These are phyloP conservation scores for Zygosaccharomyces pseudobailii DNA, from an alignment of 1,139 yeast genomes.

Conservation along the genomic window DNA sequence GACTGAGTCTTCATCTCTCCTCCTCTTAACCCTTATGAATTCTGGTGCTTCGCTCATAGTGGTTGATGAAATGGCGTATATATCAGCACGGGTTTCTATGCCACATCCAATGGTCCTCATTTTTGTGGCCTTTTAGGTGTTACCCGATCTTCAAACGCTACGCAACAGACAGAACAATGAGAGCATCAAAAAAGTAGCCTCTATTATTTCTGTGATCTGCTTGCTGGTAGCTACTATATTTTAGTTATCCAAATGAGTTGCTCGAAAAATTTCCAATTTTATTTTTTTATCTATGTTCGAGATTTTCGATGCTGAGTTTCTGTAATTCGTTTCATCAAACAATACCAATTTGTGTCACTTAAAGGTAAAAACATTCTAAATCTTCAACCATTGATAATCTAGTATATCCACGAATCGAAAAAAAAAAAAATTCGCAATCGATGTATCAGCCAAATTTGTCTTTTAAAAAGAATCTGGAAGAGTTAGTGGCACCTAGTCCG, in stretches of 20 bases:
- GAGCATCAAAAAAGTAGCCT: too few relatives aligned
- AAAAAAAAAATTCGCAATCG: too few relatives aligned
- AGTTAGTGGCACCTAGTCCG: slow-evolving; percentile 1
- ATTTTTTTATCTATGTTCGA: slow-evolving; percentile 40
- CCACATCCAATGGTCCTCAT: neutral
- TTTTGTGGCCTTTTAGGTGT: too few relatives aligned
- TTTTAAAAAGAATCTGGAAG: neutral
- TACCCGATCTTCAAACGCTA: too few relatives aligned
- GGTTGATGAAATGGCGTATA: neutral
- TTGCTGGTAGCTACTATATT: neutral
- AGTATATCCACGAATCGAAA: neutral
- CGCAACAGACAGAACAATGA: too few relatives aligned
- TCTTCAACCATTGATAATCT: neutral
- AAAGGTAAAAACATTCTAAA: neutral
- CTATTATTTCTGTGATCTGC: too few relatives aligned
- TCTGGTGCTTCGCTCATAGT: slow-evolving; percentile 39
- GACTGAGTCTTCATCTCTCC: slow-evolving; percentile 79
- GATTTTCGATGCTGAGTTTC: slow-evolving; percentile 4
- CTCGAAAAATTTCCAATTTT: neutral
- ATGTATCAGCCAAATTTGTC: slow-evolving; percentile 1
- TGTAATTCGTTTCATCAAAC: neutral
- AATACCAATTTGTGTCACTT: neutral
- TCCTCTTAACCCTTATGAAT: slow-evolving; percentile 75
- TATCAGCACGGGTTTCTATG: neutral
- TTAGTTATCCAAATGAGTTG: neutral